Conservation (phyloP, 371 early-diverging fungal genomes). For the Mucor velutinosus region DNA sequence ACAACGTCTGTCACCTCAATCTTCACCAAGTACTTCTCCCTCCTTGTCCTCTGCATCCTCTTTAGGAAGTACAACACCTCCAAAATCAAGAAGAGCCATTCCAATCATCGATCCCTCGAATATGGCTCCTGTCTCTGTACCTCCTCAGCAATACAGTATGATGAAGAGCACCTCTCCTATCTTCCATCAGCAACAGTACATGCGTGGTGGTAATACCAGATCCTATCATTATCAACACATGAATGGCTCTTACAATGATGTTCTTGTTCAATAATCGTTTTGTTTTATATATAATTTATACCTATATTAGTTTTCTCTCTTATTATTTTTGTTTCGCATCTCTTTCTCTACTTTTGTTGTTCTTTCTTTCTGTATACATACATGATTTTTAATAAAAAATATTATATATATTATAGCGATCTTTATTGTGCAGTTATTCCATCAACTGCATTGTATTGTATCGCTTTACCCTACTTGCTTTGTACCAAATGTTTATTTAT, state of each 20-base stretch:
- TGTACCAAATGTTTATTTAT: background rate
- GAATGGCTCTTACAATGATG: conserved; percentile 5
- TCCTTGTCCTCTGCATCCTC: conserved; percentile 23
- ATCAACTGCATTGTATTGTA: background rate
- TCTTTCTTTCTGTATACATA: conserved; percentile 1
- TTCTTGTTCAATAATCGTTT: conserved; percentile 13
- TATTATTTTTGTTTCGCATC: conserved; percentile 7
- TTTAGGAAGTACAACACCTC: conserved; percentile 9
- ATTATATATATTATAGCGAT: background rate
- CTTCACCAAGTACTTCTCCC: conserved; percentile 43
- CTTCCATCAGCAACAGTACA: conserved; percentile 7
- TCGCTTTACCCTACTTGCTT: background rate
- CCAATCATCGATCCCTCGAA: conserved; percentile 45
- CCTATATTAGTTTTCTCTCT: background rate
- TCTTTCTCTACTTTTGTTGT: background rate
- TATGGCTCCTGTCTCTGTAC: conserved; percentile 37
- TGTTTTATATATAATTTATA: conserved; percentile 7
- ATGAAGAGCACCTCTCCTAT: conserved; percentile 8
- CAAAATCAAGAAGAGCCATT: conserved; percentile 34
- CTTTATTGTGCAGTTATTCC: background rate
- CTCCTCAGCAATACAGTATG: conserved; percentile 10
- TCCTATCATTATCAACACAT: background rate
- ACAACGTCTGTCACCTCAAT: conserved; percentile 44
- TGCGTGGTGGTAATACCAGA: background rate
- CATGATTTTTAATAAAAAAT: conserved; percentile 9